These are phyloP conservation scores for Penicillium atrosanguineum DNA, from an alignment of 495 filamentous ascomycete genomes.

Conservation along the genomic window DNA sequence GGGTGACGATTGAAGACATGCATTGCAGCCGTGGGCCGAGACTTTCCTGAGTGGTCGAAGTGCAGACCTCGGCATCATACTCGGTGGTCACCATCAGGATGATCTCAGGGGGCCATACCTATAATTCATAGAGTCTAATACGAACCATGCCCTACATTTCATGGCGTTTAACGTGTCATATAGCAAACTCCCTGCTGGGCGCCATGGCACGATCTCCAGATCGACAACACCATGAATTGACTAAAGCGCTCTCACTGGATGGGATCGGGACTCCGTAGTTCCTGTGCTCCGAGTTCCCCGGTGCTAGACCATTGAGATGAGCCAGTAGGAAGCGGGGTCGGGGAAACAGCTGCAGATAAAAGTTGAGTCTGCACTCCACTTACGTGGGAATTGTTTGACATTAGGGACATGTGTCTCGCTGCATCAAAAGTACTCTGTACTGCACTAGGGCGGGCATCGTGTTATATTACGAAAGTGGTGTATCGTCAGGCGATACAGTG, in stretches of 20 bases:
- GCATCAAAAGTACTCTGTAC: neutral
- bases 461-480: neutral
- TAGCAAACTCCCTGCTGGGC: neutral
- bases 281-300: slow-evolving; percentile 4
- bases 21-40: too few relatives aligned
- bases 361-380: neutral
- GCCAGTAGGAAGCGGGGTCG: neutral
- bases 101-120: neutral
- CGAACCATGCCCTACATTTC: neutral
- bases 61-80: neutral
- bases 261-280: neutral
- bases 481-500: neutral
- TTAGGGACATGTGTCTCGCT: neutral
- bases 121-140: neutral
- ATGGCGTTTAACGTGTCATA: neutral
- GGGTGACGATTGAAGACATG: too few relatives aligned
- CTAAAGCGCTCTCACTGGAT: neutral
- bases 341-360: neutral
- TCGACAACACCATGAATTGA: neutral
- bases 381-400: neutral
- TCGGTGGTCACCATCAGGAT: neutral
- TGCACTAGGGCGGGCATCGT: neutral
- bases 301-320: neutral
- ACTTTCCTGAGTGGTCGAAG: neutral
- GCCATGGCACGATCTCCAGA: neutral